Conservation (phyloP, 2,329 filamentous ascomycete genomes). For the Cadophora gregata region DNA sequence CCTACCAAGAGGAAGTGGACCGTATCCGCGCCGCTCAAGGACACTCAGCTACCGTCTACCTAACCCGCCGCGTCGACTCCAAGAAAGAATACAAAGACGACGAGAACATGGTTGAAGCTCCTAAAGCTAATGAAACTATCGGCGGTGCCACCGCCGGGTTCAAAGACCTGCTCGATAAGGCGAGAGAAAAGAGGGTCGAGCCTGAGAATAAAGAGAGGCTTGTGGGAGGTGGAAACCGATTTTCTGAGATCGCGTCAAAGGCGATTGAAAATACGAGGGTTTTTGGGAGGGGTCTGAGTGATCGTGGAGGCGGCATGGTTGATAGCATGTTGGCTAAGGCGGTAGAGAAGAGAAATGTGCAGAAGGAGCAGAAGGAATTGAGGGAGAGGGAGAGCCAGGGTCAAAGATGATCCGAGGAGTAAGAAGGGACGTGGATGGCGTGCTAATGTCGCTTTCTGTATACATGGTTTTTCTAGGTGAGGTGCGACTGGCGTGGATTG, state of each 20-base stretch:
- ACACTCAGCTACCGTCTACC: constrained; percentile 61
- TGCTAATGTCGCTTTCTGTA: not conserved
- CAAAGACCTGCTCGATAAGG: constrained; percentile 41
- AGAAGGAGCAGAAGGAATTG: constrained; percentile 13
- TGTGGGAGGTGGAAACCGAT: constrained; percentile 20
- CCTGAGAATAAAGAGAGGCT: constrained; percentile 16
- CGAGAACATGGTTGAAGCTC: constrained; percentile 40
- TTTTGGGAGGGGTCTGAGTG: constrained; percentile 32
- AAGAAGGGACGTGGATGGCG: not conserved
- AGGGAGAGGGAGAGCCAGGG: not conserved
- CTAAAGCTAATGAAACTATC: constrained; percentile 28
- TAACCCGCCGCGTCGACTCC: constrained; percentile 56
- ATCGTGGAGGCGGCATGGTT: constrained; percentile 28
- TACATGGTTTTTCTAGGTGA: not conserved
- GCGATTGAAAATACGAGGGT: constrained; percentile 38
- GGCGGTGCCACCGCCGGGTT: constrained; percentile 39
- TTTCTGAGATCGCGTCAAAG: constrained; percentile 39
- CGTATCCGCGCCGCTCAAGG: constrained; percentile 64
- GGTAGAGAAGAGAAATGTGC: constrained; percentile 33
- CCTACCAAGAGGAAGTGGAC: constrained; percentile 82
- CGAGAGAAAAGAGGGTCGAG: constrained; percentile 30
- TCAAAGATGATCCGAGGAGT: not conserved
- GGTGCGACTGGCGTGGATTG: constrained; percentile 1
- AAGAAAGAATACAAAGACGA: constrained; percentile 43
- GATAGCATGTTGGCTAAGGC: constrained; percentile 33